These are phyloP conservation scores for Aspergillus haitiensis DNA, from an alignment of 495 filamentous ascomycete genomes.

Conservation along the genomic window DNA sequence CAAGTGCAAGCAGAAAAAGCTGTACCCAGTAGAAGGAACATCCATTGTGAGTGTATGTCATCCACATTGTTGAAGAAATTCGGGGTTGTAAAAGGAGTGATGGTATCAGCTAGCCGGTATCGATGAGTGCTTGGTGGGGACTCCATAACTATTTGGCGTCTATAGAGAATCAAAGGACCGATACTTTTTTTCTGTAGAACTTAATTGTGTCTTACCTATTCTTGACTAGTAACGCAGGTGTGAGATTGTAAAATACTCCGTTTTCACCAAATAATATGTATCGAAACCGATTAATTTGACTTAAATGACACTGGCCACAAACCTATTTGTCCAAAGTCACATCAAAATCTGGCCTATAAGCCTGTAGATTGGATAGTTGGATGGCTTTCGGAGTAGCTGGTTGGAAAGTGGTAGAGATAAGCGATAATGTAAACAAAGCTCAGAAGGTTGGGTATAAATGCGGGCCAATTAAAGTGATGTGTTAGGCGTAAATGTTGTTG, in stretches of 20 bases:
- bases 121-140: neutral
- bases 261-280: no score
- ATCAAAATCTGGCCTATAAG: no score
- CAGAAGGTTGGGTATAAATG: no score
- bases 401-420: neutral
- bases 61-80: neutral
- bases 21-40: neutral
- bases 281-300: no score
- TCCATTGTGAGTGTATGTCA: neutral
- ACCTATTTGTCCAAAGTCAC: no score
- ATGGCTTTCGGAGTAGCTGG: neutral
- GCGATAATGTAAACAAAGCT: neutral
- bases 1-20: neutral
- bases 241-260: no score
- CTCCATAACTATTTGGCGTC: neutral
- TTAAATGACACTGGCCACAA: no score
- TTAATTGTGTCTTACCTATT: neutral
- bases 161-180: neutral
- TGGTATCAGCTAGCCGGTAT: neutral
- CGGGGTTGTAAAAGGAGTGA: neutral
- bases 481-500: no score
- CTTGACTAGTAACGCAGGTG: no score
- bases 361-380: neutral
- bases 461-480: no score
- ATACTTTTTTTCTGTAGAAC: neutral